These are phyloP conservation scores for Sedum album DNA, from an alignment of 164 flowering plant genomes.

Conservation along the genomic window DNA sequence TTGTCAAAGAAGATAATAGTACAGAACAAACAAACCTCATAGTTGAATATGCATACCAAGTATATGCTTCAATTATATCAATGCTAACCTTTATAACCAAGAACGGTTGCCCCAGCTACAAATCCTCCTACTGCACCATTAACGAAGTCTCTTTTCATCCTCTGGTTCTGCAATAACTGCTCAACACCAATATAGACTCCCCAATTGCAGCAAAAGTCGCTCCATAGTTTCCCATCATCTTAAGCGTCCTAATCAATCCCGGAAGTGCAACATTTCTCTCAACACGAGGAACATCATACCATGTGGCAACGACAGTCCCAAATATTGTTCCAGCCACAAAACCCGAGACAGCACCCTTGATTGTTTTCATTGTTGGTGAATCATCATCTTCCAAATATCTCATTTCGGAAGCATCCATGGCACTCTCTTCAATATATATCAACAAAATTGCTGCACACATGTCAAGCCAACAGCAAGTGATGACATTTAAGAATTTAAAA, in stretches of 20 bases:
- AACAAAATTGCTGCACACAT: background rate
- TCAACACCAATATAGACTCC: conserved; percentile 97
- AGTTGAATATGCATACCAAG: background rate
- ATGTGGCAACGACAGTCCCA: conserved; percentile 81
- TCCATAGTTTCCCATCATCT: conserved; percentile 89
- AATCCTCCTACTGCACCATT: conserved; percentile 96
- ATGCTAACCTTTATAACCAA: conserved; percentile 68
- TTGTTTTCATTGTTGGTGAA: conserved; percentile 52
- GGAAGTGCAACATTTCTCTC: conserved; percentile 93
- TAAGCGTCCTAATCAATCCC: conserved; percentile 77
- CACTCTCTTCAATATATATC: background rate
- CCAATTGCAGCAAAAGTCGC: conserved; percentile 83
- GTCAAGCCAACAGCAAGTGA: background rate
- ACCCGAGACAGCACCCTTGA: conserved; percentile 72
- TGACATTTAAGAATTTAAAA: background rate
- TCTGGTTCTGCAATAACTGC: conserved; percentile 64
- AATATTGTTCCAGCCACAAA: conserved; percentile 70
- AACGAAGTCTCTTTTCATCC: conserved; percentile 85
- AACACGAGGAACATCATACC: conserved; percentile 96
- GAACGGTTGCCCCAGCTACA: conserved; percentile 75
- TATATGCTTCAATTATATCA: background rate
- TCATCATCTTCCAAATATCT: conserved; percentile 79
- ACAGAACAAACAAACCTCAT: background rate
- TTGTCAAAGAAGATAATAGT: background rate
- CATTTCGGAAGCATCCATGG: conserved; percentile 65